Conservation (phyloP, 768 basidiomycete genomes). For the Boletus pseudopeckii region DNA sequence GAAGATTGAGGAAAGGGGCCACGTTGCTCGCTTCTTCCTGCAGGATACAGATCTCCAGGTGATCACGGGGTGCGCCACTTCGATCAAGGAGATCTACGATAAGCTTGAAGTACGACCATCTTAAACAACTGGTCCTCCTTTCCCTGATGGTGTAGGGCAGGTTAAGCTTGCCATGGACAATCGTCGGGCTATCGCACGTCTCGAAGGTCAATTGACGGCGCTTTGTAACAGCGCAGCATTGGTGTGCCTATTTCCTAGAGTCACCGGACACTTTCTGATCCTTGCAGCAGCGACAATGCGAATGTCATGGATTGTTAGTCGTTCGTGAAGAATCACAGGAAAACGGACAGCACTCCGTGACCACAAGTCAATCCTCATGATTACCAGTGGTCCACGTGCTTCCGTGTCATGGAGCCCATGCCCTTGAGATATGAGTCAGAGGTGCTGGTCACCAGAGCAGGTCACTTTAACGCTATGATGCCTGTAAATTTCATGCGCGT, state of each 20-base stretch:
- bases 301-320: neutral
- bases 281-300: slow-evolving; percentile 5
- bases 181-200: slow-evolving; percentile 2
- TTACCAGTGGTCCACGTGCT: neutral
- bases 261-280: neutral
- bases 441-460: slow-evolving; percentile 1
- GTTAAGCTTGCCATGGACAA: slow-evolving; percentile 13
- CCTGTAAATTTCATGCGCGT: neutral
- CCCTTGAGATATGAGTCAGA: neutral
- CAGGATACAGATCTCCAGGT: slow-evolving; percentile 7
- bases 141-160: neutral
- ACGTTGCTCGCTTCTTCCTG: slow-evolving; percentile 6
- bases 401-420: too few relatives aligned
- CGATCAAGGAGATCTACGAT: slow-evolving; percentile 8
- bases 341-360: neutral
- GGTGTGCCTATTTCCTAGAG: neutral
- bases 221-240: neutral
- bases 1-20: slow-evolving; percentile 1
- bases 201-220: slow-evolving; percentile 8
- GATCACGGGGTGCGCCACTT: slow-evolving; percentile 6
- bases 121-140: neutral
- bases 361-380: neutral
- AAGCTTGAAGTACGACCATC: slow-evolving; percentile 3
- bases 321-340: neutral
- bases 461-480: neutral